Evolutionary conservation across 139 green algal genomes (phyloP), one percentile per base, ranked within the genome.

Genomic region (Micromonas commoda): DNA sequence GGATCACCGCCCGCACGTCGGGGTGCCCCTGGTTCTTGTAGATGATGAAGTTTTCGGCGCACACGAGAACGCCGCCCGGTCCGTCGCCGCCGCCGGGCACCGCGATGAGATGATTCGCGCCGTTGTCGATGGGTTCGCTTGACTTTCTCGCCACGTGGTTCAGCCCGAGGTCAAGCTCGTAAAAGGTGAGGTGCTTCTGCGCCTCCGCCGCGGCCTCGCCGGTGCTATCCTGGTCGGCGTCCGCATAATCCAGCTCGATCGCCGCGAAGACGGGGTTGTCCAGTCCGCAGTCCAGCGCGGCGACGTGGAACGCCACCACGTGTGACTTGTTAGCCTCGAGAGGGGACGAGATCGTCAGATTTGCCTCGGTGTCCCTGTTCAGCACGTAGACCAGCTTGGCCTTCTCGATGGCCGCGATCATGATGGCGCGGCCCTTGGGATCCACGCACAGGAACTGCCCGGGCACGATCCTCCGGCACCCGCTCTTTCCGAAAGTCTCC

Each of bases 331-430:
- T 94, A 0, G 95, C 95, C 82, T 99, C 95, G 29, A 99, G 89
- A 0, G 96, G 95, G 0, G 89, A 96, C 2, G 89, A 97, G 80
- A 99, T 99, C 31, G 96, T 99, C 37, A 99, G 86, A 65, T 94
- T 94, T 29, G 93, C 93, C 23, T 89, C 87, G 21, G 81, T 88
- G 86, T 99, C 96, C 3, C 96, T 79, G 85, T 98, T 99, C 16
- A 99, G 85, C 26, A 99, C 92, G 82, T 99, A 99, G 54, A 99
- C 95, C 51, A 99, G 89, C 86, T 99, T 99, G 85, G 97, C 88
- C 89, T 97, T 98, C 83, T 99, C 96, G 6, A 94, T 64, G 0
- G 93, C 93, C 0, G 79, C 94, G 52, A 99, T 89, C 88, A 99
- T 94, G 84, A 88, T 91, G 19, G 96, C 96, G 21, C 96, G 85